Conservation (phyloP, 108 stramenopile genomes). For the Pseudonitzschia multistriata region DNA sequence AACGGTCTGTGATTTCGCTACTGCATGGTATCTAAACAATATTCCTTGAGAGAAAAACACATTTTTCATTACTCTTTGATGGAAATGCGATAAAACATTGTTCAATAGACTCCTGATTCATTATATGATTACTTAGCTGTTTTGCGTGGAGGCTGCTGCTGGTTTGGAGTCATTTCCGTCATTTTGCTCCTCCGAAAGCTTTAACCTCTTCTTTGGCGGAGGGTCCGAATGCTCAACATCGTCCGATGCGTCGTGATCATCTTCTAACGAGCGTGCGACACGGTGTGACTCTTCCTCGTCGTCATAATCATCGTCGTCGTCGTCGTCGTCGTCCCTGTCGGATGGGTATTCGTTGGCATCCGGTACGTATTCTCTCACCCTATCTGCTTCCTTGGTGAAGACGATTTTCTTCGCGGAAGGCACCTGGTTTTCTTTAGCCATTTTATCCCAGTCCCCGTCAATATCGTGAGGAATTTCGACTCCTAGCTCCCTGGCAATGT, state of each 20-base stretch:
- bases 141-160: conserved; percentile 4
- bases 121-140: neutral
- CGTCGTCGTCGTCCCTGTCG: neutral
- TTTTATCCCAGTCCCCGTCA: conserved; percentile 38
- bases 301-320: conserved; percentile 15
- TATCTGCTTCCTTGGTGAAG: conserved; percentile 21
- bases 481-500: conserved; percentile 71
- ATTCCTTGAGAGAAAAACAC: too few species aligned
- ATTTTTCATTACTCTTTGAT: too few species aligned
- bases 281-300: conserved; percentile 25
- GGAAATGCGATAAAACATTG: neutral
- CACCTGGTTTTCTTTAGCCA: conserved; percentile 17
- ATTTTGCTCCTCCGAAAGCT: neutral
- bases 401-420: conserved; percentile 24
- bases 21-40: too few species aligned
- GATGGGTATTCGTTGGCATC: conserved; percentile 27
- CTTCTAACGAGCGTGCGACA: neutral
- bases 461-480: conserved; percentile 57
- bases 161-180: conserved; percentile 27
- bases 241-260: conserved; percentile 7
- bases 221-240: neutral
- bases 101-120: neutral
- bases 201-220: conserved; percentile 21
- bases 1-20: too few species aligned
- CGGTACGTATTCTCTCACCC: conserved; percentile 19